A percentile compares a stretch with the other conserved stretches of the same genome.
These are phyloP conservation scores for Onygenales sp. DNA, from an alignment of 2,329 filamentous ascomycete genomes.

Conservation along the genomic window DNA sequence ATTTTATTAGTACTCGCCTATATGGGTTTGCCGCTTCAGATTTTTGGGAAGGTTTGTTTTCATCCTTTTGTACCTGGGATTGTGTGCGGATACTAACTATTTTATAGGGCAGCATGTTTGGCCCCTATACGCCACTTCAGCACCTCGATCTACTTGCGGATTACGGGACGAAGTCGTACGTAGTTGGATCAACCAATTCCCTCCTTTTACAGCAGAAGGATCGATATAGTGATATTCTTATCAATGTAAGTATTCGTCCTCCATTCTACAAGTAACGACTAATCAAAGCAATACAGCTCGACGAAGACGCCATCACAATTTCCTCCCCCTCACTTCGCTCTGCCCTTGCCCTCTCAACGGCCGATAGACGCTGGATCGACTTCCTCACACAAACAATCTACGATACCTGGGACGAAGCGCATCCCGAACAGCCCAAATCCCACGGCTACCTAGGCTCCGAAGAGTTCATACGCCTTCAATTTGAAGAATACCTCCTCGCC, in stretches of 20 bases:
- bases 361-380: conserved; percentile 94
- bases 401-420: conserved; percentile 91
- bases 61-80: not conserved
- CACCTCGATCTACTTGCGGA: conserved; percentile 91
- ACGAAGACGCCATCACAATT: conserved; percentile 78
- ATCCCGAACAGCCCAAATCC: conserved; percentile 82
- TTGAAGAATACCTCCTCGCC: conserved; percentile 90
- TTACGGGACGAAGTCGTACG: conserved; percentile 89
- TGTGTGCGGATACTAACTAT: conserved; percentile 46
- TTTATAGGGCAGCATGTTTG: conserved; percentile 77
- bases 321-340: conserved; percentile 67
- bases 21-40: conserved; percentile 88
- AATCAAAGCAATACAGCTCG: conserved; percentile 43
- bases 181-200: conserved; percentile 94
- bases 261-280: too few species aligned
- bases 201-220: conserved; percentile 89
- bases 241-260: conserved; percentile 52
- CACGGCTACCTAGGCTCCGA: conserved; percentile 93
- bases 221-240: conserved; percentile 88
- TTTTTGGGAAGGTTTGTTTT: conserved; percentile 69
- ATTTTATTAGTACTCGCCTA: conserved; percentile 60
- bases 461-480: conserved; percentile 93
- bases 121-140: conserved; percentile 91
- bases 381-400: conserved; percentile 86
- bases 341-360: conserved; percentile 68